These are phyloP conservation scores for Ammopiptanthus mongolicus DNA, from an alignment of 306 rosid species.

Conservation along the genomic window DNA sequence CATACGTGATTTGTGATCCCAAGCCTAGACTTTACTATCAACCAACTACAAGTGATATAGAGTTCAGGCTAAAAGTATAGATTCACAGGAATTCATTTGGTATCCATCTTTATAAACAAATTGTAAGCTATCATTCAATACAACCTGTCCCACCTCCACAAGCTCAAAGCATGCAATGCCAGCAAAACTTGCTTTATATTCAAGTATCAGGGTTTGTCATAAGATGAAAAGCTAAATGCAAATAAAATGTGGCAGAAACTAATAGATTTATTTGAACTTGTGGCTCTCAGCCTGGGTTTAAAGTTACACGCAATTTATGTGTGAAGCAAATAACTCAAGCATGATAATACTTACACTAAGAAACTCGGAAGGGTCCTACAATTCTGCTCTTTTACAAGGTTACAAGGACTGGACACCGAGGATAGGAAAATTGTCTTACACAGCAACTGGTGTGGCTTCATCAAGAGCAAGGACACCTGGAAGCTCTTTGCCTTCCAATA, in stretches of 20 bases:
- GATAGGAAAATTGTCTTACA: slow-evolving; percentile 55
- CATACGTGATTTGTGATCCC: neutral
- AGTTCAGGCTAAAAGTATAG: neutral
- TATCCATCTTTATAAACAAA: neutral
- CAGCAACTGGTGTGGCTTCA: slow-evolving; percentile 71
- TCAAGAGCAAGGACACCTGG: slow-evolving; percentile 99
- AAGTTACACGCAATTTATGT: slow-evolving; percentile 35
- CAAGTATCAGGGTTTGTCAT: neutral
- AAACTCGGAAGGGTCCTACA: slow-evolving; percentile 44
- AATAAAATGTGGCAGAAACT: slow-evolving; percentile 10
- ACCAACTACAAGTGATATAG: neutral
- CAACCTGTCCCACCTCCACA: neutral
- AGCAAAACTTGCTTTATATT: neutral
- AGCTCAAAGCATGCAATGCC: slow-evolving; percentile 12
- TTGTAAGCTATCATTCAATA: neutral
- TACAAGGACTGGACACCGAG: slow-evolving; percentile 25
- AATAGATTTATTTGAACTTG: slow-evolving; percentile 37
- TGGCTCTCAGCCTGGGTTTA: slow-evolving; percentile 39
- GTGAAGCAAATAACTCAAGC: slow-evolving; percentile 38
- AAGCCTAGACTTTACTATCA: neutral
- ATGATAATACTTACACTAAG: slow-evolving; percentile 45
- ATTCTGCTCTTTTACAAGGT: slow-evolving; percentile 46
- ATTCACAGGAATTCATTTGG: neutral
- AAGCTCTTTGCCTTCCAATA: slow-evolving; percentile 97
- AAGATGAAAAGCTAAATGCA: neutral